Conservation (phyloP, 176 grass and related monocot genomes). For the Bromus sterilis region DNA sequence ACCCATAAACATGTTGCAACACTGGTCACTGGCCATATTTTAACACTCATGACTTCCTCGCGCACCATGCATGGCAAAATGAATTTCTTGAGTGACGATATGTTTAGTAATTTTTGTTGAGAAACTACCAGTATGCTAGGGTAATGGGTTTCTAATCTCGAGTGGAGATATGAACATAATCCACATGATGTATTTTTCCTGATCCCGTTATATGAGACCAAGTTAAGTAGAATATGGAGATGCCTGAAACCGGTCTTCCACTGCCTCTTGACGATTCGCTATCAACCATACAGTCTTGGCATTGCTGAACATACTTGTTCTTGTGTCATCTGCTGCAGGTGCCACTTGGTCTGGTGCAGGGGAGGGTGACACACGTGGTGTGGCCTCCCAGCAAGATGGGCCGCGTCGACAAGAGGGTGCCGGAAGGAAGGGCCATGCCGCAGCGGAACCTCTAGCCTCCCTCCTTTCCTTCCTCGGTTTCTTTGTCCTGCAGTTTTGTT, state of each 20-base stretch:
- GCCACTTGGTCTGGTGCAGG: constrained; percentile 58
- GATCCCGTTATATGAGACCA: too few relatives aligned
- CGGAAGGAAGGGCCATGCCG: constrained; percentile 30
- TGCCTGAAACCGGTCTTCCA: too few relatives aligned
- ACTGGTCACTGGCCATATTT: not conserved
- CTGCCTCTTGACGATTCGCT: too few relatives aligned
- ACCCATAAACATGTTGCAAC: not conserved
- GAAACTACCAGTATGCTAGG: too few relatives aligned
- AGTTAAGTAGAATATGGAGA: too few relatives aligned
- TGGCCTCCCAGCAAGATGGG: constrained; percentile 71
- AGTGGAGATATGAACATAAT: too few relatives aligned
- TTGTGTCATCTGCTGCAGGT: constrained; percentile 25
- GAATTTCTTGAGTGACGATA: too few relatives aligned
- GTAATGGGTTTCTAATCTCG: too few relatives aligned
- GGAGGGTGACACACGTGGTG: constrained; percentile 55
- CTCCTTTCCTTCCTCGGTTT: not conserved
- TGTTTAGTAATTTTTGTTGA: too few relatives aligned
- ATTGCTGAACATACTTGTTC: not conserved
- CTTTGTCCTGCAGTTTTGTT: too few relatives aligned
- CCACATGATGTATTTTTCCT: too few relatives aligned
- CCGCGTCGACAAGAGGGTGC: constrained; percentile 38
- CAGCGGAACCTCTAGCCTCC: not conserved
- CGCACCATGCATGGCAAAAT: not conserved
- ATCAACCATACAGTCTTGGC: not conserved
- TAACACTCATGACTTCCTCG: too few relatives aligned